A percentile compares a stretch with the other conserved stretches of the same genome.
Conservation (phyloP, 441 rosid genomes). For the Eruca vesicaria region DNA sequence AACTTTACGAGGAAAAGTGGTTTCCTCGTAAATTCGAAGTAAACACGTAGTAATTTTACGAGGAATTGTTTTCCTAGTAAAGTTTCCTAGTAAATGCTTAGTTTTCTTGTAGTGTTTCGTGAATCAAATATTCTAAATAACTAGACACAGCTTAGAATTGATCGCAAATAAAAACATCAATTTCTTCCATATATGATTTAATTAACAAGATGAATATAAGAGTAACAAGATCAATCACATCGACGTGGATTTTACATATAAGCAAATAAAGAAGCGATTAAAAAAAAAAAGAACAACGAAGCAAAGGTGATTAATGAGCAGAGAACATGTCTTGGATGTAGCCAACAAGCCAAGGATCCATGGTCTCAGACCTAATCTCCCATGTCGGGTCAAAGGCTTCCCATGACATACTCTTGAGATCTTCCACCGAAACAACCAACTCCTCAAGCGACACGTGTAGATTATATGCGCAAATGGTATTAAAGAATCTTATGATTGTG, state of each 20-base stretch:
- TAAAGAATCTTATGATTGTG: no score
- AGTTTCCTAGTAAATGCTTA: no score
- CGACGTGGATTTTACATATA: not conserved
- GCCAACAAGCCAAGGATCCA: conserved; percentile 22
- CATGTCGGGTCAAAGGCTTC: conserved; percentile 19
- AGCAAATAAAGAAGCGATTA: not conserved
- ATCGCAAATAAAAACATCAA: not conserved
- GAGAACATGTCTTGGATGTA: not conserved
- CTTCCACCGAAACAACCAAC: conserved; percentile 21
- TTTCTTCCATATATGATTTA: not conserved
- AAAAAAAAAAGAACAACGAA: not conserved
- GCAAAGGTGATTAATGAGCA: not conserved
- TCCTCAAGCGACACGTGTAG: conserved; percentile 18
- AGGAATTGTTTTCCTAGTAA: no score
- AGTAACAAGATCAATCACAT: not conserved
- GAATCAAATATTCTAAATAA: no score
- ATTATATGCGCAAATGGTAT: no score
- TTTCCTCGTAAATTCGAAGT: no score
- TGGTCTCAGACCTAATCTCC: conserved; percentile 17
- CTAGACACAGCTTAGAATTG: not conserved
- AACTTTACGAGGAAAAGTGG: no score
- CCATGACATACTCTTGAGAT: conserved; percentile 18
- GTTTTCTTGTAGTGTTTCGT: no score
- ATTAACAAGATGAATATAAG: not conserved
- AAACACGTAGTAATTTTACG: no score